Conservation (phyloP, 768 basidiomycete genomes). For the Fomitopsis serialis region DNA sequence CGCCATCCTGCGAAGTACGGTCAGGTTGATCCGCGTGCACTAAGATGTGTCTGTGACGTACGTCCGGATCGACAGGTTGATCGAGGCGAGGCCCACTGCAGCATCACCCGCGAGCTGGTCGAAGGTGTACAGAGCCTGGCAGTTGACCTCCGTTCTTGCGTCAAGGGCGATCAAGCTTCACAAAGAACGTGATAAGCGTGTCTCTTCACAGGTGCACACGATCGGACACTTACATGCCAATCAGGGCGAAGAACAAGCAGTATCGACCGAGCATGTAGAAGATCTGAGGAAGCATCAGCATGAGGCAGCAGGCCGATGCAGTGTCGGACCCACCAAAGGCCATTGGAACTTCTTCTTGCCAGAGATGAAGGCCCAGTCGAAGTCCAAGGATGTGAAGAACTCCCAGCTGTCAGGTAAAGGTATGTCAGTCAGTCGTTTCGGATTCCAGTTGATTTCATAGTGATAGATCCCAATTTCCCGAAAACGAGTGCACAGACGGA, state of each 20-base stretch:
- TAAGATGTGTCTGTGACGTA: conserved; percentile 14
- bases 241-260: conserved; percentile 36
- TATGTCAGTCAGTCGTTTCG: neutral
- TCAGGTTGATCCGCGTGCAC: neutral
- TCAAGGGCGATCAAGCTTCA: conserved; percentile 33
- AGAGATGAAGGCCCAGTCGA: conserved; percentile 36
- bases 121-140: conserved; percentile 42
- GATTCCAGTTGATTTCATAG: too few species aligned
- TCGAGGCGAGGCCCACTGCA: conserved; percentile 39
- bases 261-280: conserved; percentile 45
- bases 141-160: conserved; percentile 32
- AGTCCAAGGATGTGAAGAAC: conserved; percentile 33
- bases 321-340: conserved; percentile 34
- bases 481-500: too few species aligned
- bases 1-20: conserved; percentile 40
- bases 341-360: conserved; percentile 39
- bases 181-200: neutral
- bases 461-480: too few species aligned
- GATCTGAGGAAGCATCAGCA: conserved; percentile 19
- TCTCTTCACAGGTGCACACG: neutral
- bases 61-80: conserved; percentile 44
- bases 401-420: conserved; percentile 34
- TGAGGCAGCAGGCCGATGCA: neutral
- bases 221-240: conserved; percentile 37
- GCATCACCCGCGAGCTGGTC: conserved; percentile 41